Percentiles rank a stretch among this genome's conserved stretches.
Evolutionary conservation across 176 grass and related monocot genomes (phyloP).

Genomic region (Pontederia crassipes): DNA sequence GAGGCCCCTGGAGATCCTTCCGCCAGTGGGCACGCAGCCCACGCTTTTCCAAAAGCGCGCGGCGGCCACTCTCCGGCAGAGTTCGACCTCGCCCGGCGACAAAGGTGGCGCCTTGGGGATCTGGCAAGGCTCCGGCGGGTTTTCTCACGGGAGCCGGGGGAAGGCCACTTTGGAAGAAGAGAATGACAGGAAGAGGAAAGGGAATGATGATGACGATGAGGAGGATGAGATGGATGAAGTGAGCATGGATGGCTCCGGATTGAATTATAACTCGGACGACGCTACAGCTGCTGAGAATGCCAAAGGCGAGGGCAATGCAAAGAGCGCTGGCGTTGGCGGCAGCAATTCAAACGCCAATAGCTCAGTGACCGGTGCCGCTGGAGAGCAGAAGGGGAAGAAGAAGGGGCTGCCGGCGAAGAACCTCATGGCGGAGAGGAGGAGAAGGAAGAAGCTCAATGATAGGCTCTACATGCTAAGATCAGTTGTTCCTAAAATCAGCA

Average conservation of each 20-base stretch:
- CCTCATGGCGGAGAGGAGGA: constrained; percentile 67
- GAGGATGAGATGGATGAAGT: constrained; percentile 14
- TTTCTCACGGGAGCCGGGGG: not conserved
- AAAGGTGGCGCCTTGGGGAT: not conserved
- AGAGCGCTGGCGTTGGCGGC: not conserved
- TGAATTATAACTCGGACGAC: constrained; percentile 24
- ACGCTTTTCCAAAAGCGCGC: constrained; percentile 26
- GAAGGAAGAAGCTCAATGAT: constrained; percentile 77
- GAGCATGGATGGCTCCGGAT: constrained; percentile 14
- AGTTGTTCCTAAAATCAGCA: constrained; percentile 84
- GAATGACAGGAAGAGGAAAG: constrained; percentile 8
- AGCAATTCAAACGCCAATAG: constrained; percentile 14
- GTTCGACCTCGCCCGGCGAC: not conserved
- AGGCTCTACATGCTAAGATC: constrained; percentile 77
- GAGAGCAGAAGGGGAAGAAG: constrained; percentile 49
- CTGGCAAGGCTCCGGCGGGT: not conserved
- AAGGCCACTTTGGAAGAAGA: constrained; percentile 4
- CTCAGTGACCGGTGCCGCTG: constrained; percentile 12
- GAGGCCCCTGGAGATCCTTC: constrained; percentile 23
- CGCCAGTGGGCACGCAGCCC: constrained; percentile 4
- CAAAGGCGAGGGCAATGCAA: constrained; percentile 8
- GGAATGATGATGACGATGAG: constrained; percentile 1
- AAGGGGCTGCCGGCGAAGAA: constrained; percentile 77
- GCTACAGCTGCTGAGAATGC: constrained; percentile 7
- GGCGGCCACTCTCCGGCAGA: constrained; percentile 20